Conservation (phyloP, 352 stramenopile species). For the Stramenopiles sp. region DNA sequence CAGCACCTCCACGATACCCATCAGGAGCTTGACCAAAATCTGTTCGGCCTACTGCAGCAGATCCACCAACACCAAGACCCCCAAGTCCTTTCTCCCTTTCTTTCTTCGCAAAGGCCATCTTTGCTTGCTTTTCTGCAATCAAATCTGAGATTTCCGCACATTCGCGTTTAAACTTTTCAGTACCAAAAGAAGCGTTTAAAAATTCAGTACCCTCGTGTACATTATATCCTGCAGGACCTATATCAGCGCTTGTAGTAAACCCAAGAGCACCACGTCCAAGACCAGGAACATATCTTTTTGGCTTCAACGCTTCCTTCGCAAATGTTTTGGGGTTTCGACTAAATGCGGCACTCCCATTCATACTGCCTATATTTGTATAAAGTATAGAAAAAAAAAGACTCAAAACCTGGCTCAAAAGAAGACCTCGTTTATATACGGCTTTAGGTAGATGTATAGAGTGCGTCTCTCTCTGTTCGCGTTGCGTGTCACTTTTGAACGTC, state of each 20-base stretch:
- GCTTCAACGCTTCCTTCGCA: too few species aligned
- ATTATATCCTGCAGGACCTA: conserved; percentile 12
- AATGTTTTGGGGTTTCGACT: too few species aligned
- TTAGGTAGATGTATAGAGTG: too few species aligned
- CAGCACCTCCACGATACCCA: conserved; percentile 6
- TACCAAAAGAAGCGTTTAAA: not conserved
- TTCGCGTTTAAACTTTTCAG: not conserved
- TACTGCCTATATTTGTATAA: too few species aligned
- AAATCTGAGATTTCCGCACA: not conserved
- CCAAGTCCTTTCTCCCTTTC: not conserved
- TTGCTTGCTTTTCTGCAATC: not conserved
- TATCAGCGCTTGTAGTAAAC: conserved; percentile 16
- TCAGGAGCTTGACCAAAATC: not conserved
- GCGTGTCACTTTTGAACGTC: too few species aligned
- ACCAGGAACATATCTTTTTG: conserved; percentile 15
- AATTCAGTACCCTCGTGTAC: not conserved
- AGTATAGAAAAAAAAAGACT: too few species aligned
- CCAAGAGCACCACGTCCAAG: conserved; percentile 15
- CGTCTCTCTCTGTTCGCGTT: too few species aligned
- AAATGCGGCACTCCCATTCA: too few species aligned
- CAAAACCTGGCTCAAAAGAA: too few species aligned
- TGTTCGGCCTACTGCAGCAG: not conserved
- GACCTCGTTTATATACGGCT: too few species aligned
- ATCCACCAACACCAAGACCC: not conserved
- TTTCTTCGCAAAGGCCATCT: conserved; percentile 2